Percentiles rank a stretch among this genome's conserved stretches.
Conservation (phyloP, 2,329 filamentous ascomycete genomes). For the Paecilomyces niveus region DNA sequence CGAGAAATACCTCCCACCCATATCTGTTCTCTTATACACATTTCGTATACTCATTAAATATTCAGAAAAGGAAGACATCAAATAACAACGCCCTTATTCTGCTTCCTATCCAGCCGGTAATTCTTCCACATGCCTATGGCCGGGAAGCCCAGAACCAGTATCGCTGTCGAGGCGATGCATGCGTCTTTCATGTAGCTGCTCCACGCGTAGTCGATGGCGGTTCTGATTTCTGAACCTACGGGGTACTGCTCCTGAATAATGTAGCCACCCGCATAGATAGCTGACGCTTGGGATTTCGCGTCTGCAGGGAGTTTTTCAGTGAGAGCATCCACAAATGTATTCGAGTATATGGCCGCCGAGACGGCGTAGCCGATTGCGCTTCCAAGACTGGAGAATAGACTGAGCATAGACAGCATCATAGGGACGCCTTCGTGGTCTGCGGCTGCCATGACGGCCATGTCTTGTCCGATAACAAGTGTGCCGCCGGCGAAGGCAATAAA, state of each 20-base stretch:
- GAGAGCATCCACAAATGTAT: constrained; percentile 11
- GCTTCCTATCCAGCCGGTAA: constrained; percentile 20
- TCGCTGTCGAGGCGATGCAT: constrained; percentile 17
- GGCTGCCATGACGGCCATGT: constrained; percentile 48
- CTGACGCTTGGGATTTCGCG: constrained; percentile 11
- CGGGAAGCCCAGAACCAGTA: constrained; percentile 18
- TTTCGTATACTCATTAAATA: not conserved
- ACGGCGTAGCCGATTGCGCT: constrained; percentile 10
- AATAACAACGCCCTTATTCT: constrained; percentile 17
- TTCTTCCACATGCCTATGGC: constrained; percentile 21
- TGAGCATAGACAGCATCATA: constrained; percentile 16
- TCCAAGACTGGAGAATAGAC: constrained; percentile 13
- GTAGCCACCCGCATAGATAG: constrained; percentile 19
- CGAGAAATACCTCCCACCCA: not conserved
- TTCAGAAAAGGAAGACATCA: not conserved
- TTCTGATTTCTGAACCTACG: constrained; percentile 15
- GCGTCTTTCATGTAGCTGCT: constrained; percentile 22
- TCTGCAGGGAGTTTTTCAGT: constrained; percentile 9
- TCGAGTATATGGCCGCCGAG: constrained; percentile 10
- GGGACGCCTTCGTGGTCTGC: constrained; percentile 45
- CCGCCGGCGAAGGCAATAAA: constrained; percentile 43
- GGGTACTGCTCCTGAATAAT: constrained; percentile 20
- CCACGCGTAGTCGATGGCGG: constrained; percentile 24
- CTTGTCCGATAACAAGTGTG: constrained; percentile 43
- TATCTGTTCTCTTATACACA: not conserved